Conservation (phyloP, 495 filamentous ascomycete genomes). For the Annulohypoxylon nitens region DNA sequence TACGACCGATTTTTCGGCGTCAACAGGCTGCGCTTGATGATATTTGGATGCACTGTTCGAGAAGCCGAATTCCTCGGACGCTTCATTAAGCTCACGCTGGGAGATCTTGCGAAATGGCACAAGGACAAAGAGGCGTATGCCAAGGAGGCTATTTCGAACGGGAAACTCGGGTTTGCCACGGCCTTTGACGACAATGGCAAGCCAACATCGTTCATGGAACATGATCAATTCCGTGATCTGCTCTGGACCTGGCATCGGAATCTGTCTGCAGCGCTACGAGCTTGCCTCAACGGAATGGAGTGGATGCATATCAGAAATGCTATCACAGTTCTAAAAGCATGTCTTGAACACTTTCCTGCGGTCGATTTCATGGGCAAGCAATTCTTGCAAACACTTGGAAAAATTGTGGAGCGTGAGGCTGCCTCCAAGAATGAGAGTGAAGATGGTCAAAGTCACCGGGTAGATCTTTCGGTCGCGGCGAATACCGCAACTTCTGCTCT, state of each 20-base stretch:
- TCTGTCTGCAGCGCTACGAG: conserved; percentile 78
- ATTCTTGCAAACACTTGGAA: conserved; percentile 76
- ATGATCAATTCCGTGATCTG: conserved; percentile 85
- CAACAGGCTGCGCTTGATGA: conserved; percentile 79
- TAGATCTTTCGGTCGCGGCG: conserved; percentile 92
- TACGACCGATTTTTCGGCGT: conserved; percentile 87
- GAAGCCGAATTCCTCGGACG: conserved; percentile 92
- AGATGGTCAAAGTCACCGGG: conserved; percentile 74
- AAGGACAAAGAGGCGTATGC: conserved; percentile 79
- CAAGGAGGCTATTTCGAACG: conserved; percentile 74
- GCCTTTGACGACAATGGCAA: conserved; percentile 74
- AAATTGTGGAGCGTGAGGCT: conserved; percentile 78
- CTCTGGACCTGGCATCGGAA: conserved; percentile 91
- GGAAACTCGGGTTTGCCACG: conserved; percentile 68
- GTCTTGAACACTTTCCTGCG: conserved; percentile 83
- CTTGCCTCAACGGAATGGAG: conserved; percentile 81
- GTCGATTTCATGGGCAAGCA: conserved; percentile 88
- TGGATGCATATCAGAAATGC: conserved; percentile 99
- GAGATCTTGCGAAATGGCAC: conserved; percentile 87
- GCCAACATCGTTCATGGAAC: conserved; percentile 76
- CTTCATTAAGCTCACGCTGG: conserved; percentile 84
- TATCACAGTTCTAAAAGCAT: conserved; percentile 86
- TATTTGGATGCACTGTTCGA: conserved; percentile 87
- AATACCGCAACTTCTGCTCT: conserved; percentile 85
- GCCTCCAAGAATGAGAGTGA: conserved; percentile 69